Evolutionary conservation across 73 alveolate species (phyloP).

Genomic region (Paraurostyla sp.): DNA sequence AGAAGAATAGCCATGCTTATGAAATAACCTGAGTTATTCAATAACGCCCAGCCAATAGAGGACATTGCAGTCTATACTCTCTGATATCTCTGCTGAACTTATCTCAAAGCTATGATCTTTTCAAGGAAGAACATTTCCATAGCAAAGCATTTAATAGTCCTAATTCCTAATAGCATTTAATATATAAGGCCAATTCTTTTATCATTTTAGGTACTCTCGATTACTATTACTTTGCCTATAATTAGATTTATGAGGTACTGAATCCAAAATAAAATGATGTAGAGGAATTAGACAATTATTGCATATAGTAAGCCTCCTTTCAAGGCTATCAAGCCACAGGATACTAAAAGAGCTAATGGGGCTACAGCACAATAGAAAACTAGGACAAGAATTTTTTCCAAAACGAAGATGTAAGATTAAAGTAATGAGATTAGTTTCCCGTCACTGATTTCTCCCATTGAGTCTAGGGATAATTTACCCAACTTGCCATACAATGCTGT

Average conservation of each 20-base stretch:
- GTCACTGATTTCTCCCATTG: constrained; percentile 10
- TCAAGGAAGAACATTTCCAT: constrained; percentile 55
- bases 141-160: constrained; percentile 74
- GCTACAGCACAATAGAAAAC: constrained; percentile 12
- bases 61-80: constrained; percentile 30
- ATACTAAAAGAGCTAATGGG: not conserved
- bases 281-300: not conserved
- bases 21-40: not conserved
- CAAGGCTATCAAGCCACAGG: constrained; percentile 4
- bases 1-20: not conserved
- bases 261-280: not conserved
- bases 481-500: not conserved
- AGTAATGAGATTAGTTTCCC: constrained; percentile 44
- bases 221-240: not conserved
- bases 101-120: not conserved
- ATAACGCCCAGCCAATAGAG: constrained; percentile 1
- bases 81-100: not conserved
- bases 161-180: constrained; percentile 52
- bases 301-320: constrained; percentile 11
- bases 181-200: constrained; percentile 40
- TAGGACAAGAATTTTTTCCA: constrained; percentile 7
- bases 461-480: not conserved
- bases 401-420: not conserved
- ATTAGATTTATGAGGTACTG: not conserved
- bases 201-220: constrained; percentile 14